These are phyloP conservation scores for Tripterygium wilfordii DNA, from an alignment of 177 flowering plant genomes.

Conservation along the genomic window DNA sequence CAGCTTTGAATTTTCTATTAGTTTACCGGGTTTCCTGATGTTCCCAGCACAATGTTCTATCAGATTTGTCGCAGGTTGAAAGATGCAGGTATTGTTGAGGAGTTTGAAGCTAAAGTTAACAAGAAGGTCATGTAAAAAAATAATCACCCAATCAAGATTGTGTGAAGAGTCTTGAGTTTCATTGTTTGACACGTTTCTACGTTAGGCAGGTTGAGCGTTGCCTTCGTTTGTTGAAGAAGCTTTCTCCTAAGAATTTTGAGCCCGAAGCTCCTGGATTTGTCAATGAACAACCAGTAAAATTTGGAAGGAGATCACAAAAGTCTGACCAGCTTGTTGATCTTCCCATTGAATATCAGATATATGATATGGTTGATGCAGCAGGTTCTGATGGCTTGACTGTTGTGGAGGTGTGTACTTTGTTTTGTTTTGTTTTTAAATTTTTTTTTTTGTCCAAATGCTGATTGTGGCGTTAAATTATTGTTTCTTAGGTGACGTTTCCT, in stretches of 20 bases:
- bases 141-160: not conserved
- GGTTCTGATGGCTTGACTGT: slow-evolving; percentile 67
- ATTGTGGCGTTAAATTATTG: no score
- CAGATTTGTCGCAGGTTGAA: slow-evolving; percentile 69
- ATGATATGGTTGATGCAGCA: slow-evolving; percentile 74
- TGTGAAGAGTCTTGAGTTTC: not conserved
- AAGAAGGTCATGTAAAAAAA: slow-evolving; percentile 43
- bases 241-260: slow-evolving; percentile 48
- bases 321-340: slow-evolving; percentile 79
- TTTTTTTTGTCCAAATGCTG: not conserved
- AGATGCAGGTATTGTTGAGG: slow-evolving; percentile 67
- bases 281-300: slow-evolving; percentile 27
- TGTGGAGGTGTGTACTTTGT: slow-evolving; percentile 38
- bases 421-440: not conserved
- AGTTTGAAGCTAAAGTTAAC: slow-evolving; percentile 55
- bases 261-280: slow-evolving; percentile 27
- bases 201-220: slow-evolving; percentile 56
- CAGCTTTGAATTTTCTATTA: not conserved
- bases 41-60: slow-evolving; percentile 9
- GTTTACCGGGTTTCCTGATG: slow-evolving; percentile 3
- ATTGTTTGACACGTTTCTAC: not conserved
- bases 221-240: slow-evolving; percentile 54
- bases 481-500: no score
- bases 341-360: slow-evolving; percentile 75
- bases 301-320: slow-evolving; percentile 40